Conservation (phyloP, 495 filamentous ascomycete genomes). For the Lindgomyces ingoldianus region DNA sequence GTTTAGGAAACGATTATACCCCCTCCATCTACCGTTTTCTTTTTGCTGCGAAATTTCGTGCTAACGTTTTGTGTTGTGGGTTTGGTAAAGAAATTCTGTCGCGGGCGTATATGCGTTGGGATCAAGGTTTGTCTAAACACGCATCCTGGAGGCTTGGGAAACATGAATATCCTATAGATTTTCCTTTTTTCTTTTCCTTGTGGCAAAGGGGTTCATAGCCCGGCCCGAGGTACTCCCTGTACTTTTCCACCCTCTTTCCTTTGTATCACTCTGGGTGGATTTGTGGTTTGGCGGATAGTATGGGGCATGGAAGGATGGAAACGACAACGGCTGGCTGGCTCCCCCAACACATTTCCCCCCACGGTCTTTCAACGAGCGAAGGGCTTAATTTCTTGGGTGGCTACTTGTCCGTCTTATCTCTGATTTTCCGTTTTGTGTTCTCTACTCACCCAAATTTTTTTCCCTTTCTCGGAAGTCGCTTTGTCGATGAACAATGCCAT, state of each 20-base stretch:
- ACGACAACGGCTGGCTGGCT: background rate
- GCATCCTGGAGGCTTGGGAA: too few species aligned
- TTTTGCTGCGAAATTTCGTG: background rate
- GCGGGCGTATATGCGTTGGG: background rate
- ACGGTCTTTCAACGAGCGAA: background rate
- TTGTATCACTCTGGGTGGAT: background rate
- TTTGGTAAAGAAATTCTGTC: too few species aligned
- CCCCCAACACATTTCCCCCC: background rate
- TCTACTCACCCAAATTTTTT: background rate
- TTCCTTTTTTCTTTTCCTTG: background rate
- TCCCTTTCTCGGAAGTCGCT: background rate
- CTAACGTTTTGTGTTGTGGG: too few species aligned
- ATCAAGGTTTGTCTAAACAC: too few species aligned
- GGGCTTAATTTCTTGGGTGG: constrained; percentile 19
- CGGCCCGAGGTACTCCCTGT: background rate
- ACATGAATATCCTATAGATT: constrained; percentile 29
- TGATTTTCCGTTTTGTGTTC: background rate
- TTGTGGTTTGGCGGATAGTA: background rate
- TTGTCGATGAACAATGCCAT: background rate
- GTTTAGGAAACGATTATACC: background rate
- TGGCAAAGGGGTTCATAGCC: constrained; percentile 9
- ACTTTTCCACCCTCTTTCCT: background rate
- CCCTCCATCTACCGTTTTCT: background rate
- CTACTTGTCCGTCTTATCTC: constrained; percentile 16
- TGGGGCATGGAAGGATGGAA: background rate